Percentiles rank a stretch among this genome's conserved stretches.
Conservation (phyloP, 768 basidiomycete genomes). For the Tricholoma hemisulphureum region DNA sequence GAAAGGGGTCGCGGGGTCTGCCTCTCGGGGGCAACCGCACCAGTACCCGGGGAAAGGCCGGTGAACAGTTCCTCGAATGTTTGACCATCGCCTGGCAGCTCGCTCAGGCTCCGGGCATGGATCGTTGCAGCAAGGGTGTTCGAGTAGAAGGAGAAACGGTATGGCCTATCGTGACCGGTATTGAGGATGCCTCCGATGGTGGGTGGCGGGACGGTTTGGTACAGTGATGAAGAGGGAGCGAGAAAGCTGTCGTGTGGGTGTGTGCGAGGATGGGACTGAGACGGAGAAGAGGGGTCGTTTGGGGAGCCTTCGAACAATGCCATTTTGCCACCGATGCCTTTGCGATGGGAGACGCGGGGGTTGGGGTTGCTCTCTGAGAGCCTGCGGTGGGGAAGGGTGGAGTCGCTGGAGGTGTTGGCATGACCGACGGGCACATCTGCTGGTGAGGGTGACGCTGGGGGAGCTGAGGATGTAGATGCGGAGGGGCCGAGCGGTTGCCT, state of each 20-base stretch:
- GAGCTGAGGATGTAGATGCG: not conserved
- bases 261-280: slow-evolving; percentile 12
- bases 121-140: slow-evolving; percentile 91
- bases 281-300: slow-evolving; percentile 44
- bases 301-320: slow-evolving; percentile 78
- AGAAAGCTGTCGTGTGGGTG: slow-evolving; percentile 4
- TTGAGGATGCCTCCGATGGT: slow-evolving; percentile 35
- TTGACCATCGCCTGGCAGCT: slow-evolving; percentile 92
- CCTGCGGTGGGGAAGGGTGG: slow-evolving; percentile 59
- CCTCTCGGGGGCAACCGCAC: not conserved
- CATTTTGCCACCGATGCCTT: slow-evolving; percentile 75
- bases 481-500: slow-evolving; percentile 3
- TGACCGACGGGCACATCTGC: not conserved
- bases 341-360: slow-evolving; percentile 58
- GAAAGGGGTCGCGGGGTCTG: not conserved
- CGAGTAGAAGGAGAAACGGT: slow-evolving; percentile 98
- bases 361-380: slow-evolving; percentile 78
- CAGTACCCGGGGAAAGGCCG: slow-evolving; percentile 31
- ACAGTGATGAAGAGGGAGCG: slow-evolving; percentile 1
- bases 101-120: slow-evolving; percentile 88
- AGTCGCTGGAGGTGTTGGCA: slow-evolving; percentile 8
- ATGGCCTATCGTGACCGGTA: slow-evolving; percentile 80
- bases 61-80: slow-evolving; percentile 88
- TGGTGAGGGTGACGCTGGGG: slow-evolving; percentile 2
- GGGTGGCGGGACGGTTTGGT: not conserved